phyloP scores from a whole-genome alignment of 2,329 filamentous ascomycete genomes.

The Cyphellophora attinorum region DNA sequence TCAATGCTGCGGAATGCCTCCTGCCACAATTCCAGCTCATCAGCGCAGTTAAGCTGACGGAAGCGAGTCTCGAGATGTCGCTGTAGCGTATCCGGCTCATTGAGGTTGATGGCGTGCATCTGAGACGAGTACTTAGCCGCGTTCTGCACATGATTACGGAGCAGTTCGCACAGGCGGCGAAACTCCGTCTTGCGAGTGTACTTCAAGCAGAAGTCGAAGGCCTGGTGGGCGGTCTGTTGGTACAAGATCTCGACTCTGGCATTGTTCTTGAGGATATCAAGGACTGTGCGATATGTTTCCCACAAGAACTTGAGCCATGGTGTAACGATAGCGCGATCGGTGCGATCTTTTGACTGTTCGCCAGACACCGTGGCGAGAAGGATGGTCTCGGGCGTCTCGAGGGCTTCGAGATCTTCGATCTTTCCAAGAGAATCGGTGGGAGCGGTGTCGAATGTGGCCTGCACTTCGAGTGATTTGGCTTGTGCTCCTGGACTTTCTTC shows the following conservation, averaged over 20 bases:
- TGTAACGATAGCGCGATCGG: conserved; percentile 94
- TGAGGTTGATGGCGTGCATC: conserved; percentile 99
- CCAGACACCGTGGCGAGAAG: conserved; percentile 95
- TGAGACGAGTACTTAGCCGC: conserved; percentile 97
- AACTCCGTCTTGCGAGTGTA: conserved; percentile 99
- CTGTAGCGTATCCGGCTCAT: conserved; percentile 92
- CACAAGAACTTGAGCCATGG: conserved; percentile 99
- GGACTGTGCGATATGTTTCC: conserved; percentile 97
- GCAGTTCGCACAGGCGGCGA: conserved; percentile 91
- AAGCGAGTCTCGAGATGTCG: conserved; percentile 96
- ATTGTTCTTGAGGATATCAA: conserved; percentile 99
- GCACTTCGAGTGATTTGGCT: conserved; percentile 89
- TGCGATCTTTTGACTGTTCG: conserved; percentile 93
- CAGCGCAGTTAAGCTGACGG: conserved; percentile 94
- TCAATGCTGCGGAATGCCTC: conserved; percentile 99
- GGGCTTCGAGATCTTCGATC: conserved; percentile 83
- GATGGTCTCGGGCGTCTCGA: conserved; percentile 95
- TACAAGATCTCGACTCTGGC: conserved; percentile 95
- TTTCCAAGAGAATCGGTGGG: conserved; percentile 52
- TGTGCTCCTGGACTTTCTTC: conserved; percentile 90
- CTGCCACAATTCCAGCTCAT: conserved; percentile 97
- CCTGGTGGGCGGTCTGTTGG: conserved; percentile 94
- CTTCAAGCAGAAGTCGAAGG: conserved; percentile 97
- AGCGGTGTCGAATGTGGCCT: conserved; percentile 72
- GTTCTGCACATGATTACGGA: conserved; percentile 97